phyloP scores from a whole-genome alignment of 176 grass and related monocot genomes.

The Cymbopogon citratus region DNA sequence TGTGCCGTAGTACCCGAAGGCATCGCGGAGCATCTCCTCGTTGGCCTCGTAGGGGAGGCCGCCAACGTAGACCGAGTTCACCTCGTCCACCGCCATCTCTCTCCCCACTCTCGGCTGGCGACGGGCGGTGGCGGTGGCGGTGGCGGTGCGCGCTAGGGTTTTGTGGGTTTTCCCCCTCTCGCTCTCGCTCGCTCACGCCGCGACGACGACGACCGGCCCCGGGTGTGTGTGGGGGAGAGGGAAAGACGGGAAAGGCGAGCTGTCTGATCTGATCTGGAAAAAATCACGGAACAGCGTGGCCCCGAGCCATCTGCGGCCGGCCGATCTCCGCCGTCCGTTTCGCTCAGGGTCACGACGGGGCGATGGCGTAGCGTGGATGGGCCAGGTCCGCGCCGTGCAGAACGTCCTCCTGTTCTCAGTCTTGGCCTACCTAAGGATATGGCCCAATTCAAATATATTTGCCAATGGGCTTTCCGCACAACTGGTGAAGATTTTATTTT shows the following conservation, averaged over 20 bases:
- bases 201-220: slow-evolving; percentile 10
- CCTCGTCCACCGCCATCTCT: slow-evolving; percentile 67
- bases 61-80: slow-evolving; percentile 72
- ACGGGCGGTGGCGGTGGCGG: neutral
- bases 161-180: slow-evolving; percentile 18
- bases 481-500: neutral
- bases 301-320: neutral
- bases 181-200: neutral
- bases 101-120: neutral
- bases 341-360: neutral
- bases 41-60: slow-evolving; percentile 72
- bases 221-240: neutral
- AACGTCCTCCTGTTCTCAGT: neutral
- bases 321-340: slow-evolving; percentile 16
- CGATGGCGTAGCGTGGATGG: neutral
- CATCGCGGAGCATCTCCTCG: slow-evolving; percentile 55
- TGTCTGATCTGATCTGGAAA: slow-evolving; percentile 27
- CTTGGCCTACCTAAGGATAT: neutral
- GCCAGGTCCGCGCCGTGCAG: neutral
- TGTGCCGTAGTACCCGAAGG: slow-evolving; percentile 60
- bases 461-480: neutral
- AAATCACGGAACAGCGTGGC: neutral
- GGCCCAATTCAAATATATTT: neutral
- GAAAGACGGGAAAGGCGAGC: neutral
- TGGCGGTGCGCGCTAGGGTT: slow-evolving; percentile 30